phyloP scores from a whole-genome alignment of 768 basidiomycete species.

The Lentinula sp. region DNA sequence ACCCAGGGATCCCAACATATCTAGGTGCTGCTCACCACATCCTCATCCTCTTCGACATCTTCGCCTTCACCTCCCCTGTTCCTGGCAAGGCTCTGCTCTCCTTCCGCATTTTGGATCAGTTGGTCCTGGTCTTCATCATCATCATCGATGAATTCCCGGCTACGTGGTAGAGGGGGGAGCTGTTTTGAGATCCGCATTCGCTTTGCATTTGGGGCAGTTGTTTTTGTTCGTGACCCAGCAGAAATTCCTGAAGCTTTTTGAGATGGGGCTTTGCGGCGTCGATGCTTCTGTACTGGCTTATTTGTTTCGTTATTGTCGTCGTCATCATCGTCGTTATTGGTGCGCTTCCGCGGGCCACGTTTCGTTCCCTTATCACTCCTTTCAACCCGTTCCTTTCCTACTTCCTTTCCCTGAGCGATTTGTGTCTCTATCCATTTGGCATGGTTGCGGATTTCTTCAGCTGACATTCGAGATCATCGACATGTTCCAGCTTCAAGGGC shows the following conservation, averaged over 20 bases:
- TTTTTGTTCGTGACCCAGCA: too few relatives aligned
- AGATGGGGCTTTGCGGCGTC: too few relatives aligned
- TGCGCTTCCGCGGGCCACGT: background rate
- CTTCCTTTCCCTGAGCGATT: background rate
- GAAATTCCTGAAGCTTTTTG: too few relatives aligned
- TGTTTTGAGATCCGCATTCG: background rate
- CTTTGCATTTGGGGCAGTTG: too few relatives aligned
- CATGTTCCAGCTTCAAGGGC: background rate
- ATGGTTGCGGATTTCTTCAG: background rate
- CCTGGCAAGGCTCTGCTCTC: too few relatives aligned
- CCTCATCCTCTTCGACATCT: too few relatives aligned
- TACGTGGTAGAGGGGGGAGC: background rate
- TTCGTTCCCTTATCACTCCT: background rate
- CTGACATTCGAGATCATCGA: background rate
- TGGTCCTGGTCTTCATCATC: background rate
- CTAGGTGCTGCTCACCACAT: too few relatives aligned
- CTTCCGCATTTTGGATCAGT: too few relatives aligned
- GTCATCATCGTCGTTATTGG: background rate
- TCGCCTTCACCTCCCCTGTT: too few relatives aligned
- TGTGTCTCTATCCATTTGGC: background rate
- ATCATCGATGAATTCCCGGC: background rate
- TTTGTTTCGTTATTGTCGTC: too few relatives aligned
- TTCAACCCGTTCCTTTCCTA: background rate
- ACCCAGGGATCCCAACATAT: too few relatives aligned
- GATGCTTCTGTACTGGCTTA: too few relatives aligned